Percentiles rank a stretch among this genome's conserved stretches.
Evolutionary conservation across 73 alveolate species (phyloP).

Genomic region (Paramecium sexaurelia): DNA sequence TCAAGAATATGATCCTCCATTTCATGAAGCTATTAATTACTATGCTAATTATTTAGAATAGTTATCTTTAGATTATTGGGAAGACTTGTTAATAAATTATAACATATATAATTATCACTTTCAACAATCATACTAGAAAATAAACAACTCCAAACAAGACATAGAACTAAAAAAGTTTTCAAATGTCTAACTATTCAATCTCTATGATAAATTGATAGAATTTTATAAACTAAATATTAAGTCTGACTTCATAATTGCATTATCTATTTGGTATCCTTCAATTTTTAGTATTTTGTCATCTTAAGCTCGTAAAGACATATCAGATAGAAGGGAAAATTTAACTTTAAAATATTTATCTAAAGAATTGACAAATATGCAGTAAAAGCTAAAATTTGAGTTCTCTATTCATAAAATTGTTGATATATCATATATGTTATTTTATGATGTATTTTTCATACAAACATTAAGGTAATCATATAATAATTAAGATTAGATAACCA

Average conservation of each 20-base stretch:
- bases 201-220: not conserved
- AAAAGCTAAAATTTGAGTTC: not conserved
- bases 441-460: not conserved
- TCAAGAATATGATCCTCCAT: not conserved
- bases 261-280: not conserved
- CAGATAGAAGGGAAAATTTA: slow-evolving; percentile 16
- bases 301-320: not conserved
- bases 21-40: not conserved
- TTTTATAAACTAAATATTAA: not conserved
- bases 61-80: not conserved
- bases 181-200: not conserved
- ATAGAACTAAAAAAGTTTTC: not conserved
- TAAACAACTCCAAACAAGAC: not conserved
- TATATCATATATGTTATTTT: not conserved
- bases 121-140: not conserved
- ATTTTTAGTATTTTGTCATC: not conserved
- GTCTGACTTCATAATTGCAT: not conserved
- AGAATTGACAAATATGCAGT: not conserved
- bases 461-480: not conserved
- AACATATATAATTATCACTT: not conserved
- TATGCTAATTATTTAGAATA: not conserved
- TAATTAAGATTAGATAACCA: not conserved
- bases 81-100: not conserved
- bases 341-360: not conserved
- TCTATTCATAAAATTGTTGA: not conserved